Evolutionary conservation across 352 stramenopile genomes (phyloP), one percentile per base, ranked within the genome.

Genomic region (Paralagenidium karlingii): DNA sequence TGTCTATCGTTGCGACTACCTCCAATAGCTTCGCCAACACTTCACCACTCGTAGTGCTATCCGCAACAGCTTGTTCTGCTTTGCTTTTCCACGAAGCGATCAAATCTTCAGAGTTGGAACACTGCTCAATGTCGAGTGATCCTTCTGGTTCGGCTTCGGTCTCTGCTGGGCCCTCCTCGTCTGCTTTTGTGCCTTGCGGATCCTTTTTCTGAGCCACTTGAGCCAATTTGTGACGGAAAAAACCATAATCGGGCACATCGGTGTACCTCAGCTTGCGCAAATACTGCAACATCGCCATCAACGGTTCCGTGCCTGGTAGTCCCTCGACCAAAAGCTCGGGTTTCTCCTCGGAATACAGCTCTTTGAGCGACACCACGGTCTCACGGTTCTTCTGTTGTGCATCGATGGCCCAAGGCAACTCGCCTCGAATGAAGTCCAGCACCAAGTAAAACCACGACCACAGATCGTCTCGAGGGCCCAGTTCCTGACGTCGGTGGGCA

Each of bases 371-470:
- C 24, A 92, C 56, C 26, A 92, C 79, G 5, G 68, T 82, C 36
- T 85, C 51, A 3, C 79, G 68, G 34, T 92, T 87, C 40, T 92
- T 92, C 16, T 82, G 62, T 40, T 90, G 79, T 5, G 79, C 79
- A 30, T 92, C 79, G 3, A 56, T 45, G 15, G 76, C 76, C 79
- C 79, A 92, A 1, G 79, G 79, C 32, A 92, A 47, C 25, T 92
- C 79, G 16, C 79, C 79, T 8, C 79, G 74, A 55, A 92, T 67
- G 40, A 94, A 86, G 31, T 94, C 81, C 43, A 94, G 67, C 13
- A 94, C 75, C 11, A 89, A 56, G 47, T 90, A 94, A 37, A 87
- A 86, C 78, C 77, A 89, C 25, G 78, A 94, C 76, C 79, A 92
- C 20, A 94, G 43, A 42, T 94, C 81, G 40, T 94, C 81, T 31